These are phyloP conservation scores for Fagus sylvatica DNA, from an alignment of 306 rosid species.

Conservation along the genomic window DNA sequence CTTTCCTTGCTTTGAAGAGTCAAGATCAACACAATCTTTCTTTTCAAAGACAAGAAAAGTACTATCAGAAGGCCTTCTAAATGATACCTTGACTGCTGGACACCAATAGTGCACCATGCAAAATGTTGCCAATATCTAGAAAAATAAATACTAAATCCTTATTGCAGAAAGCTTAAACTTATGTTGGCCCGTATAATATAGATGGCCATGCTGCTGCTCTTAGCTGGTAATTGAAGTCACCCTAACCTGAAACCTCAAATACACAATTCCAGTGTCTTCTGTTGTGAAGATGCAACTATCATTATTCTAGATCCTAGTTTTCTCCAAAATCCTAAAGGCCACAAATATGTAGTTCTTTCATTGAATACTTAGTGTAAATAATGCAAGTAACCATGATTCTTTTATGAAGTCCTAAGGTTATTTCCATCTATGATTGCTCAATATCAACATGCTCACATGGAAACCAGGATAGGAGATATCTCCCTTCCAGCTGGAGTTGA, in stretches of 20 bases:
- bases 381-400: constrained; percentile 50
- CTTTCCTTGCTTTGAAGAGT: background rate
- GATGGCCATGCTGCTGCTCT: background rate
- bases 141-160: too few relatives aligned
- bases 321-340: too few relatives aligned
- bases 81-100: background rate
- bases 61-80: background rate
- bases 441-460: background rate
- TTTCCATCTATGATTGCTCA: constrained; percentile 24
- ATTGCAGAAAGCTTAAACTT: background rate
- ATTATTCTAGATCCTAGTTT: too few relatives aligned
- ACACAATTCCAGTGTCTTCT: background rate
- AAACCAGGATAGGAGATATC: constrained; percentile 35
- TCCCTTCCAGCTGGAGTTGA: constrained; percentile 50
- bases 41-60: too few relatives aligned
- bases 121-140: background rate
- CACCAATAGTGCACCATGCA: background rate
- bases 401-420: constrained; percentile 50
- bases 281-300: too few relatives aligned
- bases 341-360: background rate
- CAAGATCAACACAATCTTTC: background rate
- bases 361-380: background rate
- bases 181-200: background rate
- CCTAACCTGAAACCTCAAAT: background rate
- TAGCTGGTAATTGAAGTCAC: background rate